Evolutionary conservation across 257 asterid species (phyloP), one percentile per base, ranked within the genome.

Genomic region (Leptodermis oblonga): DNA sequence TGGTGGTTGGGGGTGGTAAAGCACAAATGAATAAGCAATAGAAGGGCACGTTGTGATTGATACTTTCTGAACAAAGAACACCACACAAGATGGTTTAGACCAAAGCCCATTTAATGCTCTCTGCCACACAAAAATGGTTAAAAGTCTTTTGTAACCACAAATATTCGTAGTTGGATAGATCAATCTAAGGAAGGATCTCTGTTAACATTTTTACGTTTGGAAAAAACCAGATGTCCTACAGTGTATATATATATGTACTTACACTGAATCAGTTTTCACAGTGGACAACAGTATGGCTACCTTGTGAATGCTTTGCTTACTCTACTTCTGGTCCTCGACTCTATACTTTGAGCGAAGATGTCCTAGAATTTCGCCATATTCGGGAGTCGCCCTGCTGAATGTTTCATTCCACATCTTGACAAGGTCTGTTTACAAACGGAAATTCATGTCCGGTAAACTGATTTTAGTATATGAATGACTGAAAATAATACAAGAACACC

Each of bases 361-460:
- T 73, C 56, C 46, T 25, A 90, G 83, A 52, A 78, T 80, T 62
- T 86, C 88, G 5, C 71, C 48, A 66, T 83, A 76, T 64, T 77
- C 82, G 5, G 72, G 26, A 22, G 78, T 73, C 41, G 70, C 85
- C 86, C 84, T 83, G 81, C 84, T 73, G 80, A 90, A 88, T 23
- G 85, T 77, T 79, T 88, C 92, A 58, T 83, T 69, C 98, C 95
- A 90, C 23, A 84, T 85, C 87, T 77, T 81, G 62, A 18, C 54
- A 39, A 90, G 82, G 76, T 88, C 97, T 92, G 87, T 70, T 76
- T 74, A 45, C 77, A 69, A 65, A 65, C 65, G 58, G n/a, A 69
- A 67, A 36, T 70, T 49, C 54, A 43, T 58, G 64, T 49, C 37
- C 20, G 46, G 70, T 74, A 74, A 71, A 74, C 62, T 56, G 52